phyloP scores from a whole-genome alignment of 257 asterid species.

The Solanum clarkiae region DNA sequence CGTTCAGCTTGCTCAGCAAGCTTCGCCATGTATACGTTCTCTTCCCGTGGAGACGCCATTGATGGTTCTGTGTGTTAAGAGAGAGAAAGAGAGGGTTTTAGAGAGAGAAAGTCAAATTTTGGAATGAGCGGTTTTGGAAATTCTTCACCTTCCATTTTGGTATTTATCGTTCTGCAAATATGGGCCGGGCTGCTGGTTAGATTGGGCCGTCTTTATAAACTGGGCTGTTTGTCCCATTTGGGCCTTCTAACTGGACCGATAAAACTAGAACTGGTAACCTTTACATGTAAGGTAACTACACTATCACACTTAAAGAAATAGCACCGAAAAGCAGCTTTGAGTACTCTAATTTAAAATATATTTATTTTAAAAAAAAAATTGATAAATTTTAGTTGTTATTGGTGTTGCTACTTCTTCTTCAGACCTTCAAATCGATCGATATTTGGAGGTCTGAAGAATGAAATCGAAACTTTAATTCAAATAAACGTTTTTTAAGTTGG shows the following conservation, averaged over 20 bases:
- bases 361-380: too few species aligned
- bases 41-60: conserved; percentile 1
- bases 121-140: neutral
- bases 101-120: neutral
- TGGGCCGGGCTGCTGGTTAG: neutral
- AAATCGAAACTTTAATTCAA: too few species aligned
- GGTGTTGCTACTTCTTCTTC: neutral
- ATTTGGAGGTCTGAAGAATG: neutral
- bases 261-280: neutral
- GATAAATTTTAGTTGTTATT: too few species aligned
- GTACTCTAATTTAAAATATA: neutral
- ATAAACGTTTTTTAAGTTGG: too few species aligned
- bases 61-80: neutral
- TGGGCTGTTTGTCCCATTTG: neutral
- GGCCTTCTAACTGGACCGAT: neutral
- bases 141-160: neutral
- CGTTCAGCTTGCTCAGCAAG: conserved; percentile 4
- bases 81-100: neutral
- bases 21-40: conserved; percentile 5
- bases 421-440: too few species aligned
- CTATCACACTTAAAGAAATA: neutral
- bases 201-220: neutral
- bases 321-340: neutral
- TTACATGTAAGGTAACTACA: too few species aligned
- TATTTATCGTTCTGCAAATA: neutral